A percentile compares a stretch with the other conserved stretches of the same genome.
Evolutionary conservation across 2,329 filamentous ascomycete species (phyloP).

Genomic region (Aureobasidium sp.): DNA sequence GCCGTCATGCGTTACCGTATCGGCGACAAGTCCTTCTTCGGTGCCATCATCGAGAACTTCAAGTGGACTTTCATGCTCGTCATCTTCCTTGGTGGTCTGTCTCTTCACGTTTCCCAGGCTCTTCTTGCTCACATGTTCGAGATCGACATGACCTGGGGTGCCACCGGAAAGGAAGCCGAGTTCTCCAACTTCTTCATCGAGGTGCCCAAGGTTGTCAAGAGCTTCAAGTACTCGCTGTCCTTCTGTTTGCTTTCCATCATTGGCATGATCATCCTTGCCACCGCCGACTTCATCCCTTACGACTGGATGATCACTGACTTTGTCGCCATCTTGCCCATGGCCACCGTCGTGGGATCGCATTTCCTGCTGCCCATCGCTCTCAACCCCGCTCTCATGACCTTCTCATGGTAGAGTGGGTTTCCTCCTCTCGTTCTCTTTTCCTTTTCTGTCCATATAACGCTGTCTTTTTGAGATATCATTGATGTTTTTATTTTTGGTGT

Average conservation of each 20-base stretch:
- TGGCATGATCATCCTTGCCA: conserved; percentile 56
- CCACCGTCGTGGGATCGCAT: conserved; percentile 59
- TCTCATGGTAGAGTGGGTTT: conserved; percentile 52
- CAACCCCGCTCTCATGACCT: conserved; percentile 73
- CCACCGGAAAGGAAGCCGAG: conserved; percentile 74
- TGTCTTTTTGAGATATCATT: conserved; percentile 6
- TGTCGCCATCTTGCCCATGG: conserved; percentile 68
- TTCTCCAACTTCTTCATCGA: conserved; percentile 80
- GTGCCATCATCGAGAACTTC: conserved; percentile 46
- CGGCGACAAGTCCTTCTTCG: conserved; percentile 43
- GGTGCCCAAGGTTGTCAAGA: conserved; percentile 66
- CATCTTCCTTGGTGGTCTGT: conserved; percentile 75
- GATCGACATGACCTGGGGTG: conserved; percentile 78
- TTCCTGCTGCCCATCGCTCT: conserved; percentile 62
- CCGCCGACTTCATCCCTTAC: conserved; percentile 54
- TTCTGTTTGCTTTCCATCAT: conserved; percentile 51
- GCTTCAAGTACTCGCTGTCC: conserved; percentile 65
- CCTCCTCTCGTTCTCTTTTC: neutral
- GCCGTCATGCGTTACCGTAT: conserved; percentile 56
- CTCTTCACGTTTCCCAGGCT: conserved; percentile 71
- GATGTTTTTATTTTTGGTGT: neutral
- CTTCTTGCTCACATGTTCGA: conserved; percentile 75
- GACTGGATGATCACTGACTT: conserved; percentile 39
- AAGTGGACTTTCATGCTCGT: conserved; percentile 57
- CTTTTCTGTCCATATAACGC: neutral